Base-by-base conservation (phyloP, 257 asterid genomes). In the Solanum okadae region DNA sequence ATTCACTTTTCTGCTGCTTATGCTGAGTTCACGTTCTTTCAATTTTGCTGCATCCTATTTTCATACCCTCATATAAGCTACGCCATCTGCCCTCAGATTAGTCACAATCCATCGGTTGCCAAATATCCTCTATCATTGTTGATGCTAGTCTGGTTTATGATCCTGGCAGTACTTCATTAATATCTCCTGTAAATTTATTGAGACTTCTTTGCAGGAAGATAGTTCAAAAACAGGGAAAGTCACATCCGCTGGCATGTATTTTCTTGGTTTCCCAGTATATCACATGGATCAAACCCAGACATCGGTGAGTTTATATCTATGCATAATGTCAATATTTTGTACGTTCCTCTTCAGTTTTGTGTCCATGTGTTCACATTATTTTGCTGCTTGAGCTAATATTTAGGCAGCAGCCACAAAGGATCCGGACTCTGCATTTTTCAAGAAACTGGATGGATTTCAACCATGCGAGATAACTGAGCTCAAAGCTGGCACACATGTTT, bases 401-500 rank as follows among this genome's bases (percentile, higher is more conserved):
- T 90, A 96, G 98, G 76, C 87, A 91, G 90, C 94, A 84, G 92
- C 95, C 40, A 93, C 88, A 67, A 97, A 97, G 93, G 99, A 97
- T 87, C 98, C 96, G 31, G 99, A 97, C 88, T 92, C 99, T 25
- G 98, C 98, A 44, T 96, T 97, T 93, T 97, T 97, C 90, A 96
- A 95, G 92, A 97, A 96, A 90, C 90, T 97, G 84, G 99, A 96
- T 90, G 98, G 98, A 71, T 97, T 97, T 93, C 98, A 94, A 93
- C 99, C 98, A 10, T 97, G 98, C 90, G 99, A 97, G 94, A 87
- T 97, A 89, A 93, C 91, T 86, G 99, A 96, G 88, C 91, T 96
- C 85, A 96, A 96, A 92, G 94, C 98, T 31, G 99, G 98, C 87
- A 92, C 94, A 89, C 99, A 96, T 88, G 93, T 92, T 77, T 97